These are phyloP conservation scores for Cucurbita moschata DNA, from an alignment of 306 rosid species.

Conservation along the genomic window DNA sequence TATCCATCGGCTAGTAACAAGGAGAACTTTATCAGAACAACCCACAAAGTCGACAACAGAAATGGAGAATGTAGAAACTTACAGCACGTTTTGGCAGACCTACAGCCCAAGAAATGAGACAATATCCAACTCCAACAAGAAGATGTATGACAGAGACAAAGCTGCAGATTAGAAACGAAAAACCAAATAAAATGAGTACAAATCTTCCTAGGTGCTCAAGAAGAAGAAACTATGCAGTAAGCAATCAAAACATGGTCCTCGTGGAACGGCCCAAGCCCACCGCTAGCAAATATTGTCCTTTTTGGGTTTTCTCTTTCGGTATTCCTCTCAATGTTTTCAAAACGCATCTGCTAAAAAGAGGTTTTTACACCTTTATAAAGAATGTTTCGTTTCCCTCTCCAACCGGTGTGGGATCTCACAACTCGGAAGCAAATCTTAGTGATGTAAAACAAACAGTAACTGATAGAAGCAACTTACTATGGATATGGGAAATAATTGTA, in stretches of 20 bases:
- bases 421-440: background rate
- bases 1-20: constrained; percentile 23
- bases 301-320: no score
- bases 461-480: constrained; percentile 31
- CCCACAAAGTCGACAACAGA: background rate
- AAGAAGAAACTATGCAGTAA: background rate
- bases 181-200: background rate
- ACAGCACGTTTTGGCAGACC: constrained; percentile 94
- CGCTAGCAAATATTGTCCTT: no score
- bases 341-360: no score
- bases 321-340: no score
- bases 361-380: no score
- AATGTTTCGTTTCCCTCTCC: background rate
- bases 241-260: background rate
- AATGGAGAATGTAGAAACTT: constrained; percentile 18
- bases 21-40: background rate
- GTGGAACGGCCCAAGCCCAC: no score
- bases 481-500: constrained; percentile 96
- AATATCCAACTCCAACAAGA: constrained; percentile 74
- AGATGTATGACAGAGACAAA: constrained; percentile 79
- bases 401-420: no score
- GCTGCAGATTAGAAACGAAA: background rate
- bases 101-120: constrained; percentile 60
- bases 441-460: background rate
- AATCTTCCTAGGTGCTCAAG: background rate